Evolutionary conservation across 495 filamentous ascomycete species (phyloP).

Genomic region (Tuber brumale): DNA sequence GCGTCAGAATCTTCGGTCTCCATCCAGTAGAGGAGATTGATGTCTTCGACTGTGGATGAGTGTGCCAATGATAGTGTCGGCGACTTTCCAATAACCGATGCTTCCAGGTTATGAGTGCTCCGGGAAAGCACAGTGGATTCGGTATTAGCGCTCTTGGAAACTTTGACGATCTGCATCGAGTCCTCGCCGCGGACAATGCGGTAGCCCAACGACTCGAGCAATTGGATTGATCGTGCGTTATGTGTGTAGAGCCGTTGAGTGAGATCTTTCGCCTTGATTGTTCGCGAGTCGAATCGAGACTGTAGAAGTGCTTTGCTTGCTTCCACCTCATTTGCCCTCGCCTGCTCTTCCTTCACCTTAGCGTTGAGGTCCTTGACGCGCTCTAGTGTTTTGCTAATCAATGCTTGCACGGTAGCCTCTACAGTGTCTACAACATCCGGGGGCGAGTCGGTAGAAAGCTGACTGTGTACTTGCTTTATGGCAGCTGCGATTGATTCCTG

Average conservation of each 20-base stretch:
- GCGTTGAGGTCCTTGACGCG: slow-evolving; percentile 47
- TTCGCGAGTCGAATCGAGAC: slow-evolving; percentile 56
- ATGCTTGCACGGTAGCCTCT: slow-evolving; percentile 27
- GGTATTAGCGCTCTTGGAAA: slow-evolving; percentile 55
- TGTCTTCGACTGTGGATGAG: slow-evolving; percentile 50
- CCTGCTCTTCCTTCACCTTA: slow-evolving; percentile 52
- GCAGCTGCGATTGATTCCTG: slow-evolving; percentile 42
- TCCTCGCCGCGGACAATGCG: slow-evolving; percentile 62
- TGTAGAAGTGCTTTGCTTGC: slow-evolving; percentile 59
- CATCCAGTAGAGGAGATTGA: slow-evolving; percentile 71
- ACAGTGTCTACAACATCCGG: slow-evolving; percentile 23
- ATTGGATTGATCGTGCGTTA: slow-evolving; percentile 64
- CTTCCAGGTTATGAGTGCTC: slow-evolving; percentile 42
- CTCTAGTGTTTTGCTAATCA: slow-evolving; percentile 22
- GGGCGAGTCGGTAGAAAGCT: slow-evolving; percentile 18
- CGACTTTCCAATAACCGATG: slow-evolving; percentile 37
- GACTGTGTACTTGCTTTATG: slow-evolving; percentile 35
- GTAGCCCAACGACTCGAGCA: slow-evolving; percentile 82
- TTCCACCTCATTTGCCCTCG: slow-evolving; percentile 53
- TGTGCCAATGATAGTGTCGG: slow-evolving; percentile 12
- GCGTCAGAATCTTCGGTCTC: slow-evolving; percentile 57
- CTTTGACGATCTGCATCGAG: slow-evolving; percentile 68
- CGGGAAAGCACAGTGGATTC: slow-evolving; percentile 54
- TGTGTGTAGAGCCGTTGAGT: slow-evolving; percentile 72
- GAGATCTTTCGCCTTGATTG: slow-evolving; percentile 65